Evolutionary conservation across 768 basidiomycete genomes (phyloP).

Genomic region (Cystobasidium ongulense): DNA sequence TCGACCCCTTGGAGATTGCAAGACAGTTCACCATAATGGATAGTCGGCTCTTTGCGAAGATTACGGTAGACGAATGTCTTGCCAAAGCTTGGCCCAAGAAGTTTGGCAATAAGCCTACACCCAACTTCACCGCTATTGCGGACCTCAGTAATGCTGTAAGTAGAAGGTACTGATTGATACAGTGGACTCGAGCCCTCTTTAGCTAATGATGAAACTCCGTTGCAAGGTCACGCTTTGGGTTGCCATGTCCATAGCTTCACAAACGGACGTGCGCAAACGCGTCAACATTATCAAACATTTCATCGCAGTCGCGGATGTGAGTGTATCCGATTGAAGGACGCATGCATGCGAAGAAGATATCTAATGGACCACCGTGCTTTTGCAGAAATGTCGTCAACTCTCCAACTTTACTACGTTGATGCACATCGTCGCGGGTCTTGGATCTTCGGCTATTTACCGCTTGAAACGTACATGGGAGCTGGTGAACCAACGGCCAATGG

Average conservation of each 20-base stretch:
- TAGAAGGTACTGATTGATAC: constrained; percentile 50
- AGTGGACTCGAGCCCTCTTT: not conserved
- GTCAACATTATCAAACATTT: constrained; percentile 78
- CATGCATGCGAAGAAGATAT: too few relatives aligned
- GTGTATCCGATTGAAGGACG: constrained; percentile 41
- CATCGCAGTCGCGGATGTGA: constrained; percentile 80
- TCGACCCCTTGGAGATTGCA: constrained; percentile 81
- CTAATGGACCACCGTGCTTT: too few relatives aligned
- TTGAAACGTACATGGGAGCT: constrained; percentile 90
- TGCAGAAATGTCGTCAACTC: constrained; percentile 74
- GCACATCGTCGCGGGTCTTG: constrained; percentile 85
- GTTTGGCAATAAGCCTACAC: constrained; percentile 47
- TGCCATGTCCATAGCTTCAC: constrained; percentile 65
- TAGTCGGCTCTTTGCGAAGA: constrained; percentile 72
- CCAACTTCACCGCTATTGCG: constrained; percentile 80
- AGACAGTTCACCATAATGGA: constrained; percentile 89
- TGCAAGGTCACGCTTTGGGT: constrained; percentile 85
- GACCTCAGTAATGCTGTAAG: constrained; percentile 70
- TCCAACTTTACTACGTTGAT: constrained; percentile 98
- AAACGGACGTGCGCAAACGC: constrained; percentile 74
- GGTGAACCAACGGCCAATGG: constrained; percentile 64
- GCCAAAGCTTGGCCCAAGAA: constrained; percentile 63
- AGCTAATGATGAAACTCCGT: not conserved
- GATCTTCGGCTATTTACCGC: constrained; percentile 83
- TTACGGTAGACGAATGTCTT: constrained; percentile 82